These are phyloP conservation scores for Fusarium nematophilum DNA, from an alignment of 2,329 filamentous ascomycete genomes.

Conservation along the genomic window DNA sequence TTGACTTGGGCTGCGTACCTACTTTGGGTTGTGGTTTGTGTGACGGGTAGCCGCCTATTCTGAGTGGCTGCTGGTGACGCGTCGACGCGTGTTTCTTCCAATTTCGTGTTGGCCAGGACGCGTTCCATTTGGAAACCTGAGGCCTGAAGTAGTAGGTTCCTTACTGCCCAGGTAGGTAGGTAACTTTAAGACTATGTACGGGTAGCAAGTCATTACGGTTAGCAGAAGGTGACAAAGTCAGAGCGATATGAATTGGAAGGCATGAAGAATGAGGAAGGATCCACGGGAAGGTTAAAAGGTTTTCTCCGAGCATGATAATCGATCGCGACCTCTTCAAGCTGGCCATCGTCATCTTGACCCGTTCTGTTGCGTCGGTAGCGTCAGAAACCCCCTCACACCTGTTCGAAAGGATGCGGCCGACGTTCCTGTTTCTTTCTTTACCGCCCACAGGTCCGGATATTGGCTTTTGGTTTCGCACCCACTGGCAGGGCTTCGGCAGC, in stretches of 20 bases:
- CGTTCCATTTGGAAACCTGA: not conserved
- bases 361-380: constrained; percentile 21
- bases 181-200: too few species aligned
- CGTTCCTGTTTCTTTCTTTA: constrained; percentile 33
- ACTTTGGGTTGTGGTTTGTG: constrained; percentile 14
- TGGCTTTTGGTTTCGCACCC: constrained; percentile 8
- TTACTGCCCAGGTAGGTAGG: not conserved
- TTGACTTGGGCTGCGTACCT: constrained; percentile 12
- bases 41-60: not conserved
- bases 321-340: not conserved
- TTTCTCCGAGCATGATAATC: constrained; percentile 20
- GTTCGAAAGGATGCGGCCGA: constrained; percentile 26
- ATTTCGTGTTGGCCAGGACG: constrained; percentile 21
- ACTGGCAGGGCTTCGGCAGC: constrained; percentile 23
- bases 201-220: not conserved
- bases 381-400: constrained; percentile 6
- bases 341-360: constrained; percentile 35
- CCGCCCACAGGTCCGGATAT: constrained; percentile 33
- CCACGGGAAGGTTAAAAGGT: not conserved
- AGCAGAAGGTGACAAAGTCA: constrained; percentile 21
- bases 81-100: constrained; percentile 22
- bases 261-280: not conserved
- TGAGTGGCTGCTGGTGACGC: constrained; percentile 29
- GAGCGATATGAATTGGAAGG: constrained; percentile 2
- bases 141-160: constrained; percentile 10